Evolutionary conservation across 345 rosid genomes (phyloP), one percentile per base, ranked within the genome.

Genomic region (Linum tenue): DNA sequence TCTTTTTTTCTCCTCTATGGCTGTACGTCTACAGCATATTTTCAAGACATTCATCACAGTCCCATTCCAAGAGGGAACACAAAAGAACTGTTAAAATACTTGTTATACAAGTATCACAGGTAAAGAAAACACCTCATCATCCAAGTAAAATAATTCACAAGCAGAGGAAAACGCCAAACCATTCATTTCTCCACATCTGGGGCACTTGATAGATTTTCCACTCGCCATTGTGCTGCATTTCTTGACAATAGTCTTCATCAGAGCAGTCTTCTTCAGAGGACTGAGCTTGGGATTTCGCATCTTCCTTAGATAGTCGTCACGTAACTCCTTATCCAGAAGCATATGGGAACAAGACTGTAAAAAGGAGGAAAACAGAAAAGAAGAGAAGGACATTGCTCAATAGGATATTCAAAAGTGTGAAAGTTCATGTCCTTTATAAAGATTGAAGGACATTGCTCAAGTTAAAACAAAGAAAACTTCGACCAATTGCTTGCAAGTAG

Each of bases 231-330:
- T 59, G 72, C 86, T 88, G 72, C 91, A 88, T 76, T 82, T 85
- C 69, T 78, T 84, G 37, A 94, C 95, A 44, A 86, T 79, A 55
- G 72, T 72, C 78, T 86, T 90, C 78, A 83, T 78, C 64, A 80
- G 65, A 35, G 82, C 92, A 59, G 31, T 72, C 88, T 81, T 94
- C 77, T 69, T 80, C 80, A 90, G 69, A 67, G 81, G 68, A 71
- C 90, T 97, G 66, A 76, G 70, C 76, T 71, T 88, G 37, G 92
- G 89, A 74, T 69, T 80, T 67, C 96, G 84, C 89, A 90, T 86
- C 81, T 72, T 88, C 76, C 77, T 84, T 76, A 86, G 76, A 72
- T 77, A 72, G 12, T 73, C 80, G 72, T 72, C 80, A 64, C 73
- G 58, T 59, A 71, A 35, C 67, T 81, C 78, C 68, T 90, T 95